These are phyloP conservation scores for Psidium guajava DNA, from an alignment of 345 rosid species.

Conservation along the genomic window DNA sequence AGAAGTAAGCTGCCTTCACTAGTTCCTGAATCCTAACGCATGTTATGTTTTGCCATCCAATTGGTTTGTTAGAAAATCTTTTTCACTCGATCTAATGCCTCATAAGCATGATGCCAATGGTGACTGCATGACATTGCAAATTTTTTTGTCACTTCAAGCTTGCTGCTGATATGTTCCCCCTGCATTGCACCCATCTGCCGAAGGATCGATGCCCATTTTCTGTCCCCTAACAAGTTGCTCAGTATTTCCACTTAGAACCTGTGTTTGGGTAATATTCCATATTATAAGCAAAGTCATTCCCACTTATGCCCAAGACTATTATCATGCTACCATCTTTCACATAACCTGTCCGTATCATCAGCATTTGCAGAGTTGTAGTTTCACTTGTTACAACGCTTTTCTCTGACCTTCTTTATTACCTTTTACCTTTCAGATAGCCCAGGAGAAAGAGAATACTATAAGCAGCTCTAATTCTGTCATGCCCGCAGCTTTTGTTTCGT, in stretches of 20 bases:
- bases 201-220: not conserved
- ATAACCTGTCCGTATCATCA: not conserved
- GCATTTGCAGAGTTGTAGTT: not conserved
- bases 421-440: conserved; percentile 33
- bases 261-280: not conserved
- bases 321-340: not conserved
- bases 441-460: conserved; percentile 45
- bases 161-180: not conserved
- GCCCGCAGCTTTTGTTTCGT: conserved; percentile 85
- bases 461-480: conserved; percentile 41
- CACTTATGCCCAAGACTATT: not conserved
- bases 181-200: not conserved
- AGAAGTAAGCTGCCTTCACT: conserved; percentile 27
- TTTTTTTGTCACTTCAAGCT: not conserved
- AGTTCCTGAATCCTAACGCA: not conserved
- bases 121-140: not conserved
- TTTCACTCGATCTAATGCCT: not conserved
- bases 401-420: not conserved
- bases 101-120: not conserved
- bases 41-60: not conserved
- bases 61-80: not conserved
- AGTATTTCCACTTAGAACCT: not conserved
- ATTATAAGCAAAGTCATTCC: not conserved
- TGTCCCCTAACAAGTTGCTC: not conserved
- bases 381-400: not conserved